Evolutionary conservation across 768 basidiomycete genomes (phyloP), one percentile per base, ranked within the genome.

Genomic region (Paxillus ammoniavirescens): DNA sequence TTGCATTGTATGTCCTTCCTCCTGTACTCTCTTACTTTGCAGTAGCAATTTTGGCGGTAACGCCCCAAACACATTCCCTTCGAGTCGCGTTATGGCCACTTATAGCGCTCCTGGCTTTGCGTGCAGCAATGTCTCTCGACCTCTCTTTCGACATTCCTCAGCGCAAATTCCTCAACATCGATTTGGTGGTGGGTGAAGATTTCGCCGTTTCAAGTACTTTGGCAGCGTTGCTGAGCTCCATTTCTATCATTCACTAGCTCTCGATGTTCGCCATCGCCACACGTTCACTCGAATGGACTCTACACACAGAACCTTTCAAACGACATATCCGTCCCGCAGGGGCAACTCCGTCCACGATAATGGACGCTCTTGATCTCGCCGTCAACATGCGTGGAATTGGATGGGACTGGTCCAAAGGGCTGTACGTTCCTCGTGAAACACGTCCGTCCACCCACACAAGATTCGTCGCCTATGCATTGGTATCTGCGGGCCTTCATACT

Each of bases 361-460:
- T 52, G 41, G 77, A 87, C 51, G 77, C 78, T 2, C 57, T 77
- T 13, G 83, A 87, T 50, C 73, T 88, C 18, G 57, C 55, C 23
- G 71, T 69, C 58, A 83, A 77, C 54, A 58, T 81, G 13, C 82
- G 86, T 17, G 86, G 86, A 7, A 61, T 73, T 43, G 83, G 82
- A 13, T 87, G 86, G 85, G 69, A 78, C 41, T 86, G 82, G 79
- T 81, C 83, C 2, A 58, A 66, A 28, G 55, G 60, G 23, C 13
- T 63, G 9, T 49, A 62, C 42, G 35, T 69, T 23, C 65, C 72
- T 5, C 65, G 53, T 5, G 77, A 80, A 56, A 75, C 70, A 9
- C 77, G 79, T 17, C 72, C 75, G 2, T 54, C 62, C 1, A 74
- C 77, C 18, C 72, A 64, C 8, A 15, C 53, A 1, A 55, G 65